Evolutionary conservation across 257 asterid species (phyloP).

Genomic region (Apocynum venetum): DNA sequence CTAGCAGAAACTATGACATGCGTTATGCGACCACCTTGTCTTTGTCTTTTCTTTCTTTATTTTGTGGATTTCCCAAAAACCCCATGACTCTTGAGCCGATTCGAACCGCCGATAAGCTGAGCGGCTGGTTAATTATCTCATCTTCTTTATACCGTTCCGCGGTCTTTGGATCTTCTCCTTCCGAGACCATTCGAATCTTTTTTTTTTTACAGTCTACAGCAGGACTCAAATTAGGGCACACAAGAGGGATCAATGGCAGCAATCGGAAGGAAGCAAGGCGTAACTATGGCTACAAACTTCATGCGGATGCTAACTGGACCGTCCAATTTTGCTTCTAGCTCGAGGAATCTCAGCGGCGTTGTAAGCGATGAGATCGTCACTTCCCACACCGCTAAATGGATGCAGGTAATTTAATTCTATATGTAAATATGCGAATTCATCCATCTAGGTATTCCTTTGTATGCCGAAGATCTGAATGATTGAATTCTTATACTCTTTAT

Average conservation of each 20-base stretch:
- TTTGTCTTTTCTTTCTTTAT: too few species aligned
- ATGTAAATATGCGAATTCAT: not conserved
- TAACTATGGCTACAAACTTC: constrained; percentile 38
- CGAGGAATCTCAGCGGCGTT: constrained; percentile 44
- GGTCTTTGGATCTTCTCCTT: not conserved
- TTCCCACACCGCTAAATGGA: constrained; percentile 83
- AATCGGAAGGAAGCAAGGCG: constrained; percentile 41
- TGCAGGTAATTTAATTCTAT: constrained; percentile 49
- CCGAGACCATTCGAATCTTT: not conserved
- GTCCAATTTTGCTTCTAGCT: constrained; percentile 26
- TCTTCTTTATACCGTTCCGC: not conserved
- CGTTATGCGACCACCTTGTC: too few species aligned
- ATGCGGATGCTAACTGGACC: constrained; percentile 41
- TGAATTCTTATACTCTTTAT: not conserved
- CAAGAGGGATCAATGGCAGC: constrained; percentile 25
- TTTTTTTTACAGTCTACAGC: not conserved
- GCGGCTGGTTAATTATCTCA: not conserved
- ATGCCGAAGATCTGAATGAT: not conserved
- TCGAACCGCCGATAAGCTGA: not conserved
- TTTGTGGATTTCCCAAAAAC: too few species aligned
- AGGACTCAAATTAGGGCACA: not conserved
- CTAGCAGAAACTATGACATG: too few species aligned
- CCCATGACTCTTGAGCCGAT: not conserved
- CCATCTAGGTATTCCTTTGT: not conserved
- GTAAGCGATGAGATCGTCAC: constrained; percentile 46